Conservation (phyloP, 768 basidiomycete genomes). For the Auriscalpium orientale region DNA sequence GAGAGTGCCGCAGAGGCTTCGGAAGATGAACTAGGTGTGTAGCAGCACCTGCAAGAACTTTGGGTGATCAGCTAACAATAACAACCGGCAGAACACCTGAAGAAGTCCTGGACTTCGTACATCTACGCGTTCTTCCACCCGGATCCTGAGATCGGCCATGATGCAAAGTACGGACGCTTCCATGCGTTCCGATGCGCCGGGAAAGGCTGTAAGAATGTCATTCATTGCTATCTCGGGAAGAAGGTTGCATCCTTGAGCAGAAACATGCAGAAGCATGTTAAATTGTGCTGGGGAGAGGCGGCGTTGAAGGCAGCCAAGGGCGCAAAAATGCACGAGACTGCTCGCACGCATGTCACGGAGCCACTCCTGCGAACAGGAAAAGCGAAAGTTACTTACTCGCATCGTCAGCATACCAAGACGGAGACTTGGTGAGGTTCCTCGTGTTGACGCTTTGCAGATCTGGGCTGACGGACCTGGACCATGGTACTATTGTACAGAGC, state of each 20-base stretch:
- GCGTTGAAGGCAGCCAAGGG: background rate
- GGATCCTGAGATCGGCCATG: slow-evolving; percentile 11
- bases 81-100: background rate
- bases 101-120: slow-evolving; percentile 16
- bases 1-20: too few relatives aligned
- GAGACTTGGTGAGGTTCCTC: background rate
- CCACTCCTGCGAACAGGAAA: background rate
- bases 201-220: slow-evolving; percentile 10
- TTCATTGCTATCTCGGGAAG: slow-evolving; percentile 19
- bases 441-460: background rate
- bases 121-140: slow-evolving; percentile 24
- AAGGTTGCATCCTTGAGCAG: slow-evolving; percentile 14
- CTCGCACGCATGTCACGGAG: background rate
- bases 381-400: background rate
- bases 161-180: slow-evolving; percentile 6
- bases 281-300: slow-evolving; percentile 1
- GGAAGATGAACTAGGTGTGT: too few relatives aligned
- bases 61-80: too few relatives aligned
- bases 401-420: background rate
- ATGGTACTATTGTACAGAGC: background rate
- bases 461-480: background rate
- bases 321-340: background rate
- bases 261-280: background rate
- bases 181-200: slow-evolving; percentile 22
- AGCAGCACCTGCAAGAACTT: too few relatives aligned